phyloP scores from a whole-genome alignment of 1,139 yeast genomes.

The Candida sanyaensis region DNA sequence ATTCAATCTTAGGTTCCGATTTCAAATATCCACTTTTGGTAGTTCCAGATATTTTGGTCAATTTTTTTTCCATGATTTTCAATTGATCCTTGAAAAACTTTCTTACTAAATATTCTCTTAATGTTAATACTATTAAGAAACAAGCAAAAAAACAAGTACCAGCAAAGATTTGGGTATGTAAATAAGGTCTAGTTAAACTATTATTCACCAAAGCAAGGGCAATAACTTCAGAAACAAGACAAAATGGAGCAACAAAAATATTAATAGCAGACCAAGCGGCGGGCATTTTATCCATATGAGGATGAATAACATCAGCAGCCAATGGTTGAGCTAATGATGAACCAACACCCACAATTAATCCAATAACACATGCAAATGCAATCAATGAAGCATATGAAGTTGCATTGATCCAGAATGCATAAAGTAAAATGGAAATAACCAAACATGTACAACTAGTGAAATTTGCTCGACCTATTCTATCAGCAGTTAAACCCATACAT shows the following conservation, averaged over 20 bases:
- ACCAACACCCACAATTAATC: constrained; percentile 62
- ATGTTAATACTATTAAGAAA: constrained; percentile 26
- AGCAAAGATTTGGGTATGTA: constrained; percentile 62
- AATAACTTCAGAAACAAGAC: constrained; percentile 51
- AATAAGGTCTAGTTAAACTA: constrained; percentile 42
- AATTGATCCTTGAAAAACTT: constrained; percentile 17
- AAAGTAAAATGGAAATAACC: constrained; percentile 34
- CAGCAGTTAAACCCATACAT: constrained; percentile 57
- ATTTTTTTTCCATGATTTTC: constrained; percentile 10
- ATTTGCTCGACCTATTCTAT: constrained; percentile 59
- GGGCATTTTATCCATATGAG: constrained; percentile 44
- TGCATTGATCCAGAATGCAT: constrained; percentile 60
- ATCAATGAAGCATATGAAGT: constrained; percentile 51
- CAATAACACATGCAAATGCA: constrained; percentile 54
- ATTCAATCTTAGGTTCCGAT: neutral
- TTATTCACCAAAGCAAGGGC: constrained; percentile 45
- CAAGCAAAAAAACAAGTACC: constrained; percentile 48
- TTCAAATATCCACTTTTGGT: constrained; percentile 14
- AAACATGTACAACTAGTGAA: constrained; percentile 38
- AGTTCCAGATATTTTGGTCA: constrained; percentile 7
- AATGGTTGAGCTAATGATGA: constrained; percentile 63
- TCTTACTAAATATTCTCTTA: constrained; percentile 33
- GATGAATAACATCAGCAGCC: constrained; percentile 55
- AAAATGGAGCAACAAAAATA: constrained; percentile 44
- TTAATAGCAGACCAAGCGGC: constrained; percentile 65